Conservation (phyloP, 495 filamentous ascomycete species). For the Mycothermus thermophilus region DNA sequence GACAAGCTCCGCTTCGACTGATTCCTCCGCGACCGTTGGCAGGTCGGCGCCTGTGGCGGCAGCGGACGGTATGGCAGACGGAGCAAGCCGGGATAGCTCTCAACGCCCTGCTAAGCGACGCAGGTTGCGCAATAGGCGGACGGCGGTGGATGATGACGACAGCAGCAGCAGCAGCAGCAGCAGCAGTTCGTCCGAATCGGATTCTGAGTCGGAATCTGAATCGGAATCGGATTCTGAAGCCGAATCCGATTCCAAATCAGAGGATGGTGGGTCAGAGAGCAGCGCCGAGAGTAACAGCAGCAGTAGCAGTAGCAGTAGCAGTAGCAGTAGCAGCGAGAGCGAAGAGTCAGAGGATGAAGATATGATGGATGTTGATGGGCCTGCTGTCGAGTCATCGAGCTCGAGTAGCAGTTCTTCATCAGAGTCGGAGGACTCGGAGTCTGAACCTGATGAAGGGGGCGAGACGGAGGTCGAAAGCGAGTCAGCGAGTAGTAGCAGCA, state of each 20-base stretch:
- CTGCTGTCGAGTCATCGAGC: too few relatives aligned
- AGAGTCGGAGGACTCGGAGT: too few relatives aligned
- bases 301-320: slow-evolving; percentile 1
- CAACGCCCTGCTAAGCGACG: slow-evolving; percentile 37
- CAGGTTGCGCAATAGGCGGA: slow-evolving; percentile 38
- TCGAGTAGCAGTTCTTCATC: too few relatives aligned
- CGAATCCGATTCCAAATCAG: slow-evolving; percentile 4
- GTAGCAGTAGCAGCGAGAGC: slow-evolving; percentile 5
- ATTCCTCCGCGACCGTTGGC: slow-evolving; percentile 3
- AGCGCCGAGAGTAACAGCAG: not conserved
- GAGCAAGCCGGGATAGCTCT: slow-evolving; percentile 21
- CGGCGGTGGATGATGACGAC: slow-evolving; percentile 21
- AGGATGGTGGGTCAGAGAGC: slow-evolving; percentile 10
- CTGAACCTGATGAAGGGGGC: too few relatives aligned
- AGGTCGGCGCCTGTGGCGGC: slow-evolving; percentile 15
- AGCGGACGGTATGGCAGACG: slow-evolving; percentile 21
- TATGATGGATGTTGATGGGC: too few relatives aligned
- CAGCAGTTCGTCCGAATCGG: slow-evolving; percentile 14
- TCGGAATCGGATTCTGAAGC: slow-evolving; percentile 5
- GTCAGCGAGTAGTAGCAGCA: slow-evolving; percentile 5
- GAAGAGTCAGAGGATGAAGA: too few relatives aligned
- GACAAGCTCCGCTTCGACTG: slow-evolving; percentile 16
- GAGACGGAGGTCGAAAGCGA: slow-evolving; percentile 9
- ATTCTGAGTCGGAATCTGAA: slow-evolving; percentile 11
- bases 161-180: slow-evolving; percentile 19